phyloP scores from a whole-genome alignment of 805 yeast genomes.

The Wickerhamiella hasegawae region DNA sequence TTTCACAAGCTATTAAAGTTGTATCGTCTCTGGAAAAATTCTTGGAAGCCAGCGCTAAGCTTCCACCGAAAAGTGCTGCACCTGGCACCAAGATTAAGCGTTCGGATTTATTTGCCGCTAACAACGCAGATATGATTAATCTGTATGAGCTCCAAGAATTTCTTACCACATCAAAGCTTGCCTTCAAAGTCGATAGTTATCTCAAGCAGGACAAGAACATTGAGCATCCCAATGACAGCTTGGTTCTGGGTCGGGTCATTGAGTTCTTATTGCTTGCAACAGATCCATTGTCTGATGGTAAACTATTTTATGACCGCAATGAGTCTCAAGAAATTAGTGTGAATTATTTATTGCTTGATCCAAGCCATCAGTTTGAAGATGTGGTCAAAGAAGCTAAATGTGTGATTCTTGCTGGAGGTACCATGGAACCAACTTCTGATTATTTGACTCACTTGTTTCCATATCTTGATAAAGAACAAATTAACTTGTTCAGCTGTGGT shows the following conservation, averaged over 20 bases:
- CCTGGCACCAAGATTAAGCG: slow-evolving; percentile 42
- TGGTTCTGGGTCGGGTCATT: slow-evolving; percentile 48
- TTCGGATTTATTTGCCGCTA: slow-evolving; percentile 37
- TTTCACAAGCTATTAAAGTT: slow-evolving; percentile 46
- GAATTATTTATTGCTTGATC: slow-evolving; percentile 65
- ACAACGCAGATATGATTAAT: slow-evolving; percentile 58
- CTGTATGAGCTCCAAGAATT: slow-evolving; percentile 50
- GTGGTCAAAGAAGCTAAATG: slow-evolving; percentile 50
- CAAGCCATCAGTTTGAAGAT: slow-evolving; percentile 51
- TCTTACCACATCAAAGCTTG: slow-evolving; percentile 53
- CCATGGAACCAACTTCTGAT: slow-evolving; percentile 82
- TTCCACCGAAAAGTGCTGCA: slow-evolving; percentile 17
- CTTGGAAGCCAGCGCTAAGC: slow-evolving; percentile 20
- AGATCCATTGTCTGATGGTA: slow-evolving; percentile 70
- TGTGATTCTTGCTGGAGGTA: slow-evolving; percentile 81
- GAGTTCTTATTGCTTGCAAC: slow-evolving; percentile 48
- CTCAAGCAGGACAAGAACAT: slow-evolving; percentile 21
- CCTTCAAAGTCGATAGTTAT: slow-evolving; percentile 68
- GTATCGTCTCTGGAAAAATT: slow-evolving; percentile 36
- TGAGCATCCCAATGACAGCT: slow-evolving; percentile 20
- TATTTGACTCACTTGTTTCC: slow-evolving; percentile 54
- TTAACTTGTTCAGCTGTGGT: slow-evolving; percentile 53
- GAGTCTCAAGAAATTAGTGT: slow-evolving; percentile 22
- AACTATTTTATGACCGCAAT: slow-evolving; percentile 44
- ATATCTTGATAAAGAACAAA: slow-evolving; percentile 25